phyloP scores from a whole-genome alignment of 2,329 filamentous ascomycete species.

The Arthrocladium fulminans region DNA sequence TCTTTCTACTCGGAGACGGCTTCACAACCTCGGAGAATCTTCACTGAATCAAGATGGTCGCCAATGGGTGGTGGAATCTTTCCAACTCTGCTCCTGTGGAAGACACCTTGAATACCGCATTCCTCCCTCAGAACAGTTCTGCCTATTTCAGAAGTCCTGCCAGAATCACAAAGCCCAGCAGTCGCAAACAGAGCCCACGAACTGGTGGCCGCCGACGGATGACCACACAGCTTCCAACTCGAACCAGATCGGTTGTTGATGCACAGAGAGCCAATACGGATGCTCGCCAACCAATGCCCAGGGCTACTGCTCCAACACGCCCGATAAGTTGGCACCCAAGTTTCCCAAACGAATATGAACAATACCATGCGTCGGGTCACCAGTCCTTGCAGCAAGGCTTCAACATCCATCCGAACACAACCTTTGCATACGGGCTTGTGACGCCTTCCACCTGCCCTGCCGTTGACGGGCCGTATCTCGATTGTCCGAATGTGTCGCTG shows the following conservation, averaged over 20 bases:
- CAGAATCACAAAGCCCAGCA: constrained; percentile 20
- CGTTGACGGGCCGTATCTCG: constrained; percentile 19
- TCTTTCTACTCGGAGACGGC: neutral
- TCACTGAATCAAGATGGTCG: too few species aligned
- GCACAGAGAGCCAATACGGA: constrained; percentile 14
- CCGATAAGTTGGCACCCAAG: constrained; percentile 23
- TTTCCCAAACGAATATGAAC: constrained; percentile 10
- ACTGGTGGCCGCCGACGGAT: constrained; percentile 16
- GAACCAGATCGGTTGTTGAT: constrained; percentile 19
- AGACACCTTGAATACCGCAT: neutral
- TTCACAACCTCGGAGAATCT: too few species aligned
- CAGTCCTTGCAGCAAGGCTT: constrained; percentile 6
- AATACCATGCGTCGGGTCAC: constrained; percentile 5
- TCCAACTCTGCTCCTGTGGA: neutral
- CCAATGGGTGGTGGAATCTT: neutral
- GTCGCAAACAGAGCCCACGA: constrained; percentile 20
- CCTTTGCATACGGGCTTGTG: constrained; percentile 20
- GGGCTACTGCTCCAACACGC: constrained; percentile 10
- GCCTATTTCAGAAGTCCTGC: constrained; percentile 18
- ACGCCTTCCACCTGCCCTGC: constrained; percentile 19
- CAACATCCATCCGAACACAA: constrained; percentile 13
- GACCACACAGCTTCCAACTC: constrained; percentile 15
- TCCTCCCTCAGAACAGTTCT: constrained; percentile 11
- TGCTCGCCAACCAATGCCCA: constrained; percentile 6
- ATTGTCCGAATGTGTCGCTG: constrained; percentile 18